phyloP scores from a whole-genome alignment of 2,329 filamentous ascomycete genomes.

The Orbilia oligospora region DNA sequence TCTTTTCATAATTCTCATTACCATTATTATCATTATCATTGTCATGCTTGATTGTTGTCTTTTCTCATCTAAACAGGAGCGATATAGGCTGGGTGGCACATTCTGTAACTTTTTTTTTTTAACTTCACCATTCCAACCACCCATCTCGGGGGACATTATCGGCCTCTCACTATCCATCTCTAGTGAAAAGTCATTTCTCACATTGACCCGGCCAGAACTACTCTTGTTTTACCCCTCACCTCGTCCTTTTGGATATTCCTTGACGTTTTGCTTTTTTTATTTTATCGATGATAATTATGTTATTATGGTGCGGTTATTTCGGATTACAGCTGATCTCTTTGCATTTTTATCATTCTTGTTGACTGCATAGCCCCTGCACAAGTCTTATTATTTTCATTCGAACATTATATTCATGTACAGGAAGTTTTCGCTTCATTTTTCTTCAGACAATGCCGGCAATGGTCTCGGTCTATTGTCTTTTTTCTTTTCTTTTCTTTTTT shows the following conservation, averaged over 20 bases:
- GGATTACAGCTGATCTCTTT: slow-evolving; percentile 46
- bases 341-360: slow-evolving; percentile 17
- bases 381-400: slow-evolving; percentile 28
- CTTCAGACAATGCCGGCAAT: slow-evolving; percentile 26
- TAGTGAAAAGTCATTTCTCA: background rate
- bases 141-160: slow-evolving; percentile 4
- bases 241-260: slow-evolving; percentile 2
- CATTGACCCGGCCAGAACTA: background rate
- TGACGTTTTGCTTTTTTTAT: slow-evolving; percentile 24
- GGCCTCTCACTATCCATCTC: background rate
- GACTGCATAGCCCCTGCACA: slow-evolving; percentile 33
- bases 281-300: slow-evolving; percentile 54
- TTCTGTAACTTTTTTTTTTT: slow-evolving; percentile 13
- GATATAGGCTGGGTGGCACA: slow-evolving; percentile 31
- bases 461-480: slow-evolving; percentile 40
- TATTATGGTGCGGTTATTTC: slow-evolving; percentile 60
- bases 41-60: background rate
- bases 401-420: slow-evolving; percentile 58
- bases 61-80: slow-evolving; percentile 17
- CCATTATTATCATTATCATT: slow-evolving; percentile 15
- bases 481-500: no score
- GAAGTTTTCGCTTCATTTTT: slow-evolving; percentile 52
- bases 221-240: background rate
- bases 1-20: background rate
- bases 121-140: background rate